phyloP scores from a whole-genome alignment of 495 filamentous ascomycete species.

The Podospora pseudopauciseta region DNA sequence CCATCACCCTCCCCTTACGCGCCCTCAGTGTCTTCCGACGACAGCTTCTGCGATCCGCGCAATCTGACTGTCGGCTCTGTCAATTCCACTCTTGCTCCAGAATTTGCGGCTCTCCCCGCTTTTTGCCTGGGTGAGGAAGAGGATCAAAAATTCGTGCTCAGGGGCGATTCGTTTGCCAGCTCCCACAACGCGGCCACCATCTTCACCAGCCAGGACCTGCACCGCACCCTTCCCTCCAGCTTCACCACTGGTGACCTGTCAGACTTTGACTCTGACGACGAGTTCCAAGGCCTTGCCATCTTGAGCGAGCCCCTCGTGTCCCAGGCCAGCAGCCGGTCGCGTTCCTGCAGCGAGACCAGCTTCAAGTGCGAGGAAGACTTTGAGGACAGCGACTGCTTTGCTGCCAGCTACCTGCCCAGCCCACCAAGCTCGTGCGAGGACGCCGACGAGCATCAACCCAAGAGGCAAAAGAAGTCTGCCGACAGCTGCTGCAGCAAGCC shows the following conservation, averaged over 20 bases:
- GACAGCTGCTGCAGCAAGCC: constrained; percentile 43
- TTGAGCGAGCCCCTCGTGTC: constrained; percentile 51
- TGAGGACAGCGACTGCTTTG: constrained; percentile 63
- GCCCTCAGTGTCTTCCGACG: constrained; percentile 62
- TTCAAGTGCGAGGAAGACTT: constrained; percentile 75
- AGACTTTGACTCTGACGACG: constrained; percentile 90
- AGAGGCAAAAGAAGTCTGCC: constrained; percentile 62
- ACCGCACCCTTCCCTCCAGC: constrained; percentile 66
- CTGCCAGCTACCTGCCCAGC: constrained; percentile 48
- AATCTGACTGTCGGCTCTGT: constrained; percentile 77
- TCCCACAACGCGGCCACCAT: constrained; percentile 54
- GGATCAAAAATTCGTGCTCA: constrained; percentile 69
- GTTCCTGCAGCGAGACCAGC: constrained; percentile 72
- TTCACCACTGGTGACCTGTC: constrained; percentile 67
- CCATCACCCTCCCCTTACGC: constrained; percentile 79
- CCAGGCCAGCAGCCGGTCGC: constrained; percentile 66
- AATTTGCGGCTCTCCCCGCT: constrained; percentile 55
- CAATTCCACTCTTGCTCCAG: constrained; percentile 52
- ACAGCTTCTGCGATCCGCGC: constrained; percentile 90
- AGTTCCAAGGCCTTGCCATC: constrained; percentile 74
- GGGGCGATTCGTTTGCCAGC: constrained; percentile 52
- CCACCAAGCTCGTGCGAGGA: constrained; percentile 45
- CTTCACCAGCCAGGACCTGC: constrained; percentile 47
- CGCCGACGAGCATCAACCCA: constrained; percentile 50
- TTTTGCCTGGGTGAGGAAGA: constrained; percentile 71